Percentiles rank a stretch among this genome's conserved stretches.
These are phyloP conservation scores for Termitomyces sp. DNA, from an alignment of 768 basidiomycete species.

Conservation along the genomic window DNA sequence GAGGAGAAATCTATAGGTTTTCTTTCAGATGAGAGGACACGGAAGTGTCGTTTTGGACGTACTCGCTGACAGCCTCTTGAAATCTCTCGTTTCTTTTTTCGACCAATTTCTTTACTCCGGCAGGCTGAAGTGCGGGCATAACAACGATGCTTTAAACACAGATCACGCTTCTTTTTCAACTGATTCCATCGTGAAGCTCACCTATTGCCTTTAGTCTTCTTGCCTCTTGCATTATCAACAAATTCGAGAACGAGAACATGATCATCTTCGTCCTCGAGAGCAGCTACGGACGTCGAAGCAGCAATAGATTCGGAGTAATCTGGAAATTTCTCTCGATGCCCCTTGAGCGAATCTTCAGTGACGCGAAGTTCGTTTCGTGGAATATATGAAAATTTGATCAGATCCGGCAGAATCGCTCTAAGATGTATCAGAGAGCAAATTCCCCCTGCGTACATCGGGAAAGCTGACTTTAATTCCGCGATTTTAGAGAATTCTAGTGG, in stretches of 20 bases:
- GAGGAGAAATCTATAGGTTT: constrained; percentile 46
- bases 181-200: constrained; percentile 5
- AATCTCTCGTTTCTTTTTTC: constrained; percentile 67
- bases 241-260: constrained; percentile 46
- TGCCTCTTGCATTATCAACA: constrained; percentile 29
- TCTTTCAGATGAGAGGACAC: background rate
- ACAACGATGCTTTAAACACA: constrained; percentile 9
- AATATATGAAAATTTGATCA: constrained; percentile 81
- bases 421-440: background rate
- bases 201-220: constrained; percentile 25
- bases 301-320: constrained; percentile 29
- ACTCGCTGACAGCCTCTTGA: constrained; percentile 65
- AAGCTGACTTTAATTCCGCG: constrained; percentile 74
- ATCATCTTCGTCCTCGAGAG: constrained; percentile 18
- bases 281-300: constrained; percentile 22
- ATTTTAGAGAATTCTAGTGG: constrained; percentile 75
- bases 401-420: constrained; percentile 77
- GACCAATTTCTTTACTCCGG: constrained; percentile 63
- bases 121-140: constrained; percentile 42
- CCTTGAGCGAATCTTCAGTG: constrained; percentile 30
- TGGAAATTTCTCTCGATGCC: constrained; percentile 31
- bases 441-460: background rate
- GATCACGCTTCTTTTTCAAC: background rate
- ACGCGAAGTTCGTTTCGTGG: constrained; percentile 57
- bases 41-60: constrained; percentile 1